Conservation (phyloP, 225 moss, liverwort and hornwort genomes). For the Polytrichum commune region DNA sequence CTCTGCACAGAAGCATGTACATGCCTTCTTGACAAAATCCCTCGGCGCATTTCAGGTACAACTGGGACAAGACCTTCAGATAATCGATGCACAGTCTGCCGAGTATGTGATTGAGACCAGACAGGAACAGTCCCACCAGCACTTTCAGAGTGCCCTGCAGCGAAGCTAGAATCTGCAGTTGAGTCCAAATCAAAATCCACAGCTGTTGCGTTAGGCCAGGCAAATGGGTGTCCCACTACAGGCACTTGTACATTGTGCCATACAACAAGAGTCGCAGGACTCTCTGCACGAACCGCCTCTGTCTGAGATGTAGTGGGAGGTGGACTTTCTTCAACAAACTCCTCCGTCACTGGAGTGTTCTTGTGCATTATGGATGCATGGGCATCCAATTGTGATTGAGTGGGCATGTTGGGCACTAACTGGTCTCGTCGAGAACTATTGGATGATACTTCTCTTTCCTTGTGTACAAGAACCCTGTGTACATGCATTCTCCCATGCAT, state of each 20-base stretch:
- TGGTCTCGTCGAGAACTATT: slow-evolving; percentile 82
- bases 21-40: slow-evolving; percentile 63
- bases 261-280: slow-evolving; percentile 14
- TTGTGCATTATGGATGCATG: slow-evolving; percentile 79
- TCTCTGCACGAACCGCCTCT: slow-evolving; percentile 20
- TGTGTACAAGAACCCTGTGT: slow-evolving; percentile 75
- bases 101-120: slow-evolving; percentile 64
- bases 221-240: slow-evolving; percentile 32
- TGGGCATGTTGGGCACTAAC: slow-evolving; percentile 88
- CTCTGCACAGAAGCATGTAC: slow-evolving; percentile 65
- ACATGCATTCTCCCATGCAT: slow-evolving; percentile 81
- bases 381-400: slow-evolving; percentile 67
- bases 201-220: slow-evolving; percentile 44
- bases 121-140: slow-evolving; percentile 76
- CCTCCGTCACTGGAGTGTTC: slow-evolving; percentile 44
- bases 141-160: slow-evolving; percentile 52
- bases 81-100: slow-evolving; percentile 24
- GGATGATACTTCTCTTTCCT: slow-evolving; percentile 50
- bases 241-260: slow-evolving; percentile 21
- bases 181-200: slow-evolving; percentile 87
- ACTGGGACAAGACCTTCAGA: slow-evolving; percentile 66
- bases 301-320: slow-evolving; percentile 19
- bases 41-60: slow-evolving; percentile 64
- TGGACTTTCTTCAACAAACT: slow-evolving; percentile 40
- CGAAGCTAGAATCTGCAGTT: slow-evolving; percentile 81